Evolutionary conservation across 352 stramenopile genomes (phyloP), one percentile per base, ranked within the genome.

Genomic region (Phytophthora sojae): DNA sequence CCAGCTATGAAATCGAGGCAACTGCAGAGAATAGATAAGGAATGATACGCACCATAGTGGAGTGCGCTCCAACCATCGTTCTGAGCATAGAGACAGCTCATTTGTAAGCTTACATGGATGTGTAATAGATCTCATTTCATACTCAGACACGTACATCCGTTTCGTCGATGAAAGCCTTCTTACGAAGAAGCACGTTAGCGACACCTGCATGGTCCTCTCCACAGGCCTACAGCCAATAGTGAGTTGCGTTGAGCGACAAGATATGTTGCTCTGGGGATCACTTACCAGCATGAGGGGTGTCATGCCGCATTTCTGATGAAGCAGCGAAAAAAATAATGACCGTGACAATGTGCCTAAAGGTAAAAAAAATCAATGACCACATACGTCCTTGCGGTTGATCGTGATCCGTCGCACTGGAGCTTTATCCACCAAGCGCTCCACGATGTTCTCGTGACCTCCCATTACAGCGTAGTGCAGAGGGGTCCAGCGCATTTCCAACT

Each of bases 401-500:
- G 88, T 95, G 74, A 93, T 91, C 32, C 86, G 72, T 7, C 81
- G 75, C n/a, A 92, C 81, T 6, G 88, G 88, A 12, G 88, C 81
- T 62, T 93, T 91, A 39, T 92, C 85, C 9, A 95, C 53, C 26
- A 95, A 71, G 4, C 74, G 76, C 54, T 67, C 68, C 1, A 76
- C 85, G 39, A 92, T 82, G 6, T 70, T 69, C 54, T 86, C 81
- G 30, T 93, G 83, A 23, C 83, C 85, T 50, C 85, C 85, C 84
- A 95, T 92, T n/a, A 89, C 77, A 6, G 88, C 85, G 29, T 89
- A 93, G 52, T 95, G 88, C 29, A 95, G 65, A 0, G 85, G 85
- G n/a, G 84, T 95, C 88, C 85, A 95, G 9, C 81, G 79, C 82
- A 91, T 93, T 52, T 93, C 88, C 21, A 92, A 64, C 88, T 95